These are phyloP conservation scores for Stemphylium vesicarium DNA, from an alignment of 2,329 filamentous ascomycete species.

Conservation along the genomic window DNA sequence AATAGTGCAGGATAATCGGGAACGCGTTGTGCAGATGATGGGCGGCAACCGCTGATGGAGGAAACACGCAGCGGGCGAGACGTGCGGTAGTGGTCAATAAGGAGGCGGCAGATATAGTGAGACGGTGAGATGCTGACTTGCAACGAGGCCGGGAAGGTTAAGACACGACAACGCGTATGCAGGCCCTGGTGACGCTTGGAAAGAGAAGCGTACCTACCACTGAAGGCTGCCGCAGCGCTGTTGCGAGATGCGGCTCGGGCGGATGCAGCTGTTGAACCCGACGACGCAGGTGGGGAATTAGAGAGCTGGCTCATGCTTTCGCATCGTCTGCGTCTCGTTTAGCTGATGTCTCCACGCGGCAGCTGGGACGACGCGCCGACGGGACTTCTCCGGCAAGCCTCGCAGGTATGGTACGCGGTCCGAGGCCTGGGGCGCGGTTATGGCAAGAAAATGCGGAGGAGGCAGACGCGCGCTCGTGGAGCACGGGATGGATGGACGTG, in stretches of 20 bases:
- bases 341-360: constrained; percentile 9
- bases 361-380: constrained; percentile 1
- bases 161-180: constrained; percentile 1
- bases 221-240: constrained; percentile 50
- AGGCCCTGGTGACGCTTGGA: background rate
- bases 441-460: background rate
- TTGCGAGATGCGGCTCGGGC: constrained; percentile 42
- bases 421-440: too few species aligned
- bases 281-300: constrained; percentile 8
- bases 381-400: constrained; percentile 6
- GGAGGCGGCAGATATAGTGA: constrained; percentile 13
- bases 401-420: background rate
- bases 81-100: constrained; percentile 15
- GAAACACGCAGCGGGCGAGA: constrained; percentile 25
- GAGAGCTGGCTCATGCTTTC: constrained; percentile 20
- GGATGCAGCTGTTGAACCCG: constrained; percentile 43
- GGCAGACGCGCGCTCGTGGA: background rate
- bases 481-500: too few species aligned
- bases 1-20: background rate
- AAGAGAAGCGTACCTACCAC: constrained; percentile 39
- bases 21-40: constrained; percentile 6
- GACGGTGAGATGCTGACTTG: background rate
- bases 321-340: constrained; percentile 12
- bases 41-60: constrained; percentile 13
- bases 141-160: constrained; percentile 3